phyloP scores from a whole-genome alignment of 306 rosid genomes.

The Glycine tomentella region DNA sequence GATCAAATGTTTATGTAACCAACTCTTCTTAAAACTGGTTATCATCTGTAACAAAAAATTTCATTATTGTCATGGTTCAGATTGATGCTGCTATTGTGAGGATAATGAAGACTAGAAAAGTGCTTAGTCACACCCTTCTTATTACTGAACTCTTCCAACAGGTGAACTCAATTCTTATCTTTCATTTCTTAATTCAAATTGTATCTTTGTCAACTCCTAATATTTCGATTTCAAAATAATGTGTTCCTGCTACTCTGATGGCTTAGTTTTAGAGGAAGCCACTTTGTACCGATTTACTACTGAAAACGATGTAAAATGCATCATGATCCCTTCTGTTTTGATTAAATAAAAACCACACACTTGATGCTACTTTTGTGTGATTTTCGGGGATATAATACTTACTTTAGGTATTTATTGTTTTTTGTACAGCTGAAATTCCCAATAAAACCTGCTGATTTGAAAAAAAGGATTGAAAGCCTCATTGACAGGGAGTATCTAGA shows the following conservation, averaged over 20 bases:
- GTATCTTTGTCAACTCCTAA: conserved; percentile 14
- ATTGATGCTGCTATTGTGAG: conserved; percentile 96
- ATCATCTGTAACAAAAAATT: background rate
- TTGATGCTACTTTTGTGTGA: conserved; percentile 1
- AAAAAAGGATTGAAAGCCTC: conserved; percentile 97
- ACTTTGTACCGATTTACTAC: background rate
- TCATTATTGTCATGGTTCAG: background rate
- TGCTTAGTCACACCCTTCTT: conserved; percentile 97
- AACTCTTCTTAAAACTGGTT: background rate
- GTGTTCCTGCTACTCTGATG: background rate
- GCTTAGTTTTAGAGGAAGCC: background rate
- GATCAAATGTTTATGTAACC: background rate
- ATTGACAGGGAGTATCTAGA: conserved; percentile 97
- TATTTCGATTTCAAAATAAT: conserved; percentile 25
- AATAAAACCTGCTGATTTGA: conserved; percentile 96
- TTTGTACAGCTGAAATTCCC: conserved; percentile 88
- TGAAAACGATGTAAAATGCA: conserved; percentile 6
- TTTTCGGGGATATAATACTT: conserved; percentile 21
- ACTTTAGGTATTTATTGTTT: conserved; percentile 8
- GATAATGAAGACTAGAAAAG: conserved; percentile 97
- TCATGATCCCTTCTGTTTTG: background rate
- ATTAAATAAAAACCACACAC: background rate
- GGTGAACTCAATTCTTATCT: conserved; percentile 55
- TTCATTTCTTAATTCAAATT: conserved; percentile 32
- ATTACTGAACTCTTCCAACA: conserved; percentile 98